phyloP scores from a whole-genome alignment of 2,329 filamentous ascomycete genomes.

The Alternaria solani region DNA sequence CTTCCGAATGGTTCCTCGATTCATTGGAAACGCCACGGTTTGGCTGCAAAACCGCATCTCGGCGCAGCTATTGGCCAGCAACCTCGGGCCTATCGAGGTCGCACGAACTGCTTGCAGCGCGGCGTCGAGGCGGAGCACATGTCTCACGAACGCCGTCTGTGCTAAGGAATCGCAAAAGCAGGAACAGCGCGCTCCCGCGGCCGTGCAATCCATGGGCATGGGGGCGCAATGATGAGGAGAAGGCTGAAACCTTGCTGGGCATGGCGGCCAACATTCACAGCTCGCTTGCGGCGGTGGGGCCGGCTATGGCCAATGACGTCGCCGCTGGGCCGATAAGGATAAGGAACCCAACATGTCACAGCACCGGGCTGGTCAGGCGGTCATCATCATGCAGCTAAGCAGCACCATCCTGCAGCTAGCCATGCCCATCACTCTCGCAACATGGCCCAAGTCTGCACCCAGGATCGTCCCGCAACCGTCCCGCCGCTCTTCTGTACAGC shows the following conservation, averaged over 20 bases:
- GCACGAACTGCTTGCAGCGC: conserved; percentile 7
- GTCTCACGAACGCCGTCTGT: conserved; percentile 15
- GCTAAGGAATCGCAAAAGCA: conserved; percentile 17
- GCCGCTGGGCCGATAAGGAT: conserved; percentile 33
- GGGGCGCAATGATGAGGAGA: conserved; percentile 10
- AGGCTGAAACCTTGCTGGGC: conserved; percentile 16
- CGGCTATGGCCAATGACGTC: conserved; percentile 32
- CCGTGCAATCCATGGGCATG: conserved; percentile 17
- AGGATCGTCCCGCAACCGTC: conserved; percentile 50
- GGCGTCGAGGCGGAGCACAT: conserved; percentile 18
- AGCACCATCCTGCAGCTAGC: conserved; percentile 39
- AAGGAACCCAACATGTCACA: conserved; percentile 21
- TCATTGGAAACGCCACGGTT: conserved; percentile 23
- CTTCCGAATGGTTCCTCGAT: conserved; percentile 1
- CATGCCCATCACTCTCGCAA: conserved; percentile 35
- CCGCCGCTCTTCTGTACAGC: conserved; percentile 43
- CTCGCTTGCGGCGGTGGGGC: conserved; percentile 20
- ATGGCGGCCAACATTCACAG: conserved; percentile 19
- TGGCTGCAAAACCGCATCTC: conserved; percentile 5
- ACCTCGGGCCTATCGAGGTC: conserved; percentile 9
- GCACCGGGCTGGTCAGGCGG: conserved; percentile 26
- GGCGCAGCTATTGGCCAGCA: conserved; percentile 17
- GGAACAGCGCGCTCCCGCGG: conserved; percentile 26
- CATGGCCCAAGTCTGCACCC: conserved; percentile 37
- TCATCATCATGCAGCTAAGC: conserved; percentile 16